A percentile compares a stretch with the other conserved stretches of the same genome.
Evolutionary conservation across 371 early-diverging fungal species (phyloP).

Genomic region (Thermomucor indicae-seudaticae): DNA sequence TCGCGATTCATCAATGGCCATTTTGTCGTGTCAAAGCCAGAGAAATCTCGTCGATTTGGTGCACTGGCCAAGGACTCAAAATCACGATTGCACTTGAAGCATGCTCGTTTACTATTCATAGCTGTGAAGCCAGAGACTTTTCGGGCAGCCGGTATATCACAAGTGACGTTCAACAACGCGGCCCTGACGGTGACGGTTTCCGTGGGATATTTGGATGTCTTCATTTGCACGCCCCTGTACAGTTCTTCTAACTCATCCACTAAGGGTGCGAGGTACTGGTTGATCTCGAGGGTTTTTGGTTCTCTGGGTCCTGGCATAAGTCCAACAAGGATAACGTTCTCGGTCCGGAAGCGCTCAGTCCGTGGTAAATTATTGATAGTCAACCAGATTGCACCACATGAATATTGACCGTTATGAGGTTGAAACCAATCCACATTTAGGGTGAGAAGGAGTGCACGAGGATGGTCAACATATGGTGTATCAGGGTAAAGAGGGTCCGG

Average conservation of each 20-base stretch:
- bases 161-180: slow-evolving; percentile 5
- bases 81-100: slow-evolving; percentile 3
- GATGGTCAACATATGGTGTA: neutral
- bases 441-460: slow-evolving; percentile 1
- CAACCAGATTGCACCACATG: slow-evolving; percentile 10
- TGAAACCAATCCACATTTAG: slow-evolving; percentile 15
- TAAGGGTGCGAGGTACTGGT: slow-evolving; percentile 8
- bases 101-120: neutral
- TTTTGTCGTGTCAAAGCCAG: no score
- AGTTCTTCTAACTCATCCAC: slow-evolving; percentile 5
- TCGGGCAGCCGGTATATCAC: slow-evolving; percentile 8
- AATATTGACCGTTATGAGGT: neutral
- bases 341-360: neutral
- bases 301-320: slow-evolving; percentile 13
- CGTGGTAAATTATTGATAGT: slow-evolving; percentile 11
- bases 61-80: neutral
- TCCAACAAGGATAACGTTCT: slow-evolving; percentile 10
- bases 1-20: no score
- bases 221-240: slow-evolving; percentile 5
- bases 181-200: slow-evolving; percentile 2
- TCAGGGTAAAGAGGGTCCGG: neutral
- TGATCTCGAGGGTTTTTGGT: slow-evolving; percentile 5
- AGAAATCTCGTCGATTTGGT: neutral
- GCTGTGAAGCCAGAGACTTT: slow-evolving; percentile 10
- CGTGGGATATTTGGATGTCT: neutral